Evolutionary conservation across 2,329 filamentous ascomycete species (phyloP).

Genomic region (Pseudopyrenochaeta lycopersici): DNA sequence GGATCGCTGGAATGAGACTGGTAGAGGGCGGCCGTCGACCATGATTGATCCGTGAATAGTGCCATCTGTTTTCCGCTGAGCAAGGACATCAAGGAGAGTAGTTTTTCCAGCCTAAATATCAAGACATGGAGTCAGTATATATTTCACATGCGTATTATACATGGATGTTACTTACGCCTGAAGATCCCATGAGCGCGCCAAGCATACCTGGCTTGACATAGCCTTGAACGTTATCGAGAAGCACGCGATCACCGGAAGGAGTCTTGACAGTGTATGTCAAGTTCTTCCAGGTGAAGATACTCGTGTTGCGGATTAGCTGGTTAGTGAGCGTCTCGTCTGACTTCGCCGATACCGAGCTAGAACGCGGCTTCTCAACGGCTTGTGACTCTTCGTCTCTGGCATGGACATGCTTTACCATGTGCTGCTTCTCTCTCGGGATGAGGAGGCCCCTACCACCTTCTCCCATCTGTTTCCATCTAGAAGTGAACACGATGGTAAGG

Average conservation of each 20-base stretch:
- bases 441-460: conserved; percentile 64
- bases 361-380: conserved; percentile 14
- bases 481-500: conserved; percentile 66
- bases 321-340: conserved; percentile 29
- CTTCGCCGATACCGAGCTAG: background rate
- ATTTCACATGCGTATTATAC: no score
- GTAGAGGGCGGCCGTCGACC: conserved; percentile 37
- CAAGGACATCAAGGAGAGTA: conserved; percentile 43
- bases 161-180: conserved; percentile 26
- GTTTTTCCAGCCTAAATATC: conserved; percentile 35
- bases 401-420: conserved; percentile 20
- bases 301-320: conserved; percentile 68
- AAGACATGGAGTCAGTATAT: no score
- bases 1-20: conserved; percentile 40
- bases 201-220: conserved; percentile 53
- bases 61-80: conserved; percentile 38
- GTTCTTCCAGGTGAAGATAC: conserved; percentile 72
- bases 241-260: conserved; percentile 44
- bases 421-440: conserved; percentile 60
- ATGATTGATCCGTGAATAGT: conserved; percentile 38
- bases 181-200: conserved; percentile 50
- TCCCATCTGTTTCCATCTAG: conserved; percentile 63
- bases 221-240: conserved; percentile 62
- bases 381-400: conserved; percentile 61
- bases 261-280: conserved; percentile 66